Evolutionary conservation across 2,329 filamentous ascomycete species (phyloP), one percentile per base, ranked within the genome.

Genomic region (Iodosphaeria phyllophila): DNA sequence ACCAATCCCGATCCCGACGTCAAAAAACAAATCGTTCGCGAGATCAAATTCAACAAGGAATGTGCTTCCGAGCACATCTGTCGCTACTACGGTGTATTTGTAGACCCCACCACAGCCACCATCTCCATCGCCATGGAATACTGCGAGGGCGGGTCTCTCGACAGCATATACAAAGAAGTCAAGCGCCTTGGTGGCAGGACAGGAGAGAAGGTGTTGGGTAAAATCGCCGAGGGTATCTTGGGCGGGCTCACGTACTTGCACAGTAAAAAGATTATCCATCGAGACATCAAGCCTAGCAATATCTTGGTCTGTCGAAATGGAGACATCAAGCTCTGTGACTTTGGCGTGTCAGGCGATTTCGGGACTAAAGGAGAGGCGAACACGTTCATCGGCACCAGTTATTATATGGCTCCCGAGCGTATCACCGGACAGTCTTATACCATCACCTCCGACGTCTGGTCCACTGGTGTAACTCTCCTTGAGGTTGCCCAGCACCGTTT

Each of bases 121-220:
- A 95, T 98, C 37, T 92, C 82, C 23, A 98, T 98, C 43, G 84
- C 83, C 29, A 98, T 98, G 89, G 89, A 98, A 47, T 95, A 92
- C 42, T 98, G 89, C 46, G 89, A 95, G 51, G 89, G 89, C 29
- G 89, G 89, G 26, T 92, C 82, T 23, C 64, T 98, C 12, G 84
- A 98, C 54, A 89, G 80, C 45, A 89, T 98, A 35, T 98, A 98
- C 58, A 80, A 80, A 36, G 89, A 98, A 52, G 84, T 98, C 18
- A 92, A 92, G 57, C 82, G 89, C 38, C 67, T 95, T 2, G 86
- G 86, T 20, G 89, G 89, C 8, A 71, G 89, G 24, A 95, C 86
- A 0, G 89, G 89, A 36, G 89, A 98, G 48, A 98, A 95, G 46
- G 89, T 98, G 2, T 61, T 98, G 4, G 89, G 89, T 34, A 95